These are phyloP conservation scores for Trichoderma brevicompactum DNA, from an alignment of 2,329 filamentous ascomycete genomes.

Conservation along the genomic window DNA sequence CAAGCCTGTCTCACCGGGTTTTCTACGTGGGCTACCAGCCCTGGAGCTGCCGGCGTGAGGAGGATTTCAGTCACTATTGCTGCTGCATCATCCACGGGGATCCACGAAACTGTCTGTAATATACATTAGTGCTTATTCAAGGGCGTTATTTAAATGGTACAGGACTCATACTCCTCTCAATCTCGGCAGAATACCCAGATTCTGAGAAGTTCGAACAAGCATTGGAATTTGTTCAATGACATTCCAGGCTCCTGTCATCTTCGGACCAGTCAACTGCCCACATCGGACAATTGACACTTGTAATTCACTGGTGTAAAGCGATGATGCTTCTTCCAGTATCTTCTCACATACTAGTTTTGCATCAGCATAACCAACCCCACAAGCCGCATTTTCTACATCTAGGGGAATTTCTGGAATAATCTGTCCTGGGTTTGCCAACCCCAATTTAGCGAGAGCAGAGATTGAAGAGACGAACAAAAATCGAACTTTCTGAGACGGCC, in stretches of 20 bases:
- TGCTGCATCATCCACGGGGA: slow-evolving; percentile 32
- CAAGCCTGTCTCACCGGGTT: slow-evolving; percentile 32
- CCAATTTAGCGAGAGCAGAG: slow-evolving; percentile 34
- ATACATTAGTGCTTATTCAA: slow-evolving; percentile 13
- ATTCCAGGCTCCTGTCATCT: slow-evolving; percentile 32
- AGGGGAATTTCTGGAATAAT: slow-evolving; percentile 31
- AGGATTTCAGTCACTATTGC: slow-evolving; percentile 30
- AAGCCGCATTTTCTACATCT: slow-evolving; percentile 28
- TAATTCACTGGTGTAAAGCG: slow-evolving; percentile 15
- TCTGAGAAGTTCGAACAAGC: slow-evolving; percentile 32
- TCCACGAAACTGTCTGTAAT: slow-evolving; percentile 31
- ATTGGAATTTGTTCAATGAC: slow-evolving; percentile 33
- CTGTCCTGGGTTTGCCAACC: slow-evolving; percentile 21
- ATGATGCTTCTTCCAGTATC: slow-evolving; percentile 31
- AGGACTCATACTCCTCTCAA: slow-evolving; percentile 29
- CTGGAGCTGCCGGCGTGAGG: slow-evolving; percentile 15
- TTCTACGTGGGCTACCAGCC: slow-evolving; percentile 30
- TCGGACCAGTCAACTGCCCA: slow-evolving; percentile 33
- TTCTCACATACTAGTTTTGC: slow-evolving; percentile 35
- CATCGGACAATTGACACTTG: slow-evolving; percentile 32
- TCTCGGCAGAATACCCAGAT: slow-evolving; percentile 29
- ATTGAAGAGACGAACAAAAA: slow-evolving; percentile 41
- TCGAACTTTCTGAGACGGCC: slow-evolving; percentile 32
- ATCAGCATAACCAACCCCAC: slow-evolving; percentile 35
- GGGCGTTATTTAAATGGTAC: background rate